Base-by-base conservation (phyloP, 352 stramenopile genomes). In the Pythium rishiriense region DNA sequence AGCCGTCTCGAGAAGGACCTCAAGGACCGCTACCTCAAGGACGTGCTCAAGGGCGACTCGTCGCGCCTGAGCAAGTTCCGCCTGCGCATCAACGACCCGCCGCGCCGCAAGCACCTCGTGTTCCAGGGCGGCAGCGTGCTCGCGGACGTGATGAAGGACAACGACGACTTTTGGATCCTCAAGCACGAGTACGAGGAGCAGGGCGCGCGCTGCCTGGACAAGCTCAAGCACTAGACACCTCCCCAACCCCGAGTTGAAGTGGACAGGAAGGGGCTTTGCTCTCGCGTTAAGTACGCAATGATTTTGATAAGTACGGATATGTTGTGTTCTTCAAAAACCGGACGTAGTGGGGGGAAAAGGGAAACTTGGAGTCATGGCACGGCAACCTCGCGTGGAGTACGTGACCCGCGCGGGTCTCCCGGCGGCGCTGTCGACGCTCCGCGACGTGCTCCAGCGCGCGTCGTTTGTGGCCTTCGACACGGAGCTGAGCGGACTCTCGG, bases 111-210 rank as follows among this genome's bases (percentile, higher is more conserved):
- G 86, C 93, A 98, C 76, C 69, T 98, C 35, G 96, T 99, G 17
- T 99, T 98, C 69, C 74, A 97, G 0, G 96, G 96, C 60, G 96
- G 93, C 45, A 94, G 83, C 53, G 90, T 98, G 52, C 78, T 98
- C 21, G 96, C 86, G 24, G 93, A 98, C 61, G 83, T 98, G 50
- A 98, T 98, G 90, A 97, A 96, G 73, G 87, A 97, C 77, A 92
- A 93, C 41, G 75, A 94, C 65, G 87, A 97, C 52, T 97, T 98
- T 70, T 99, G 96, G 96, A 93, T 98, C 63, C 89, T 91, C 14
- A 97, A 97, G 75, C 81, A 81, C 53, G 93, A 98, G 62, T 98
- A 97, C 76, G 87, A 98, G 46, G 96, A 98, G 74, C 81, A 97
- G 42, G 95, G 95, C n/a, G 69, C 94, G 60, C 81, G 83, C 52